phyloP scores from a whole-genome alignment of 345 rosid species.

The Hibiscus tridactylites region DNA sequence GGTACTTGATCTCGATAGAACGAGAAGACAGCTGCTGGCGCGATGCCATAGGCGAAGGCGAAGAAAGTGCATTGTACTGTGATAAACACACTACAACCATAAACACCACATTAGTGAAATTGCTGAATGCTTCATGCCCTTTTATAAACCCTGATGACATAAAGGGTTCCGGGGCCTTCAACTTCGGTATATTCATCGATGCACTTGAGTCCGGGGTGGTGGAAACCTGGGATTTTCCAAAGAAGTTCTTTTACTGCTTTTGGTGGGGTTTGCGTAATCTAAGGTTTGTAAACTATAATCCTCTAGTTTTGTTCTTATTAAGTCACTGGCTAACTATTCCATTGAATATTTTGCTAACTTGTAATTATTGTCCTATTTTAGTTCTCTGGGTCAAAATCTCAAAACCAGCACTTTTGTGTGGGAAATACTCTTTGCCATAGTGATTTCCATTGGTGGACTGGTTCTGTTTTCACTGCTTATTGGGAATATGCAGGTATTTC shows the following conservation, averaged over 20 bases:
- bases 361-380: conserved; percentile 9
- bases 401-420: conserved; percentile 39
- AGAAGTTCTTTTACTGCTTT: conserved; percentile 18
- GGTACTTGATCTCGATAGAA: conserved; percentile 76
- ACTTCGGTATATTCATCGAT: conserved; percentile 65
- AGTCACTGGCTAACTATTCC: background rate
- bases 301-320: background rate
- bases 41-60: conserved; percentile 12
- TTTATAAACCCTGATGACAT: conserved; percentile 27
- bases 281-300: conserved; percentile 37
- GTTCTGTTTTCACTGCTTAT: conserved; percentile 50
- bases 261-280: conserved; percentile 42
- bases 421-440: conserved; percentile 42
- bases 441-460: conserved; percentile 39
- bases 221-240: conserved; percentile 36
- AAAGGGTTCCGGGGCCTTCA: conserved; percentile 28
- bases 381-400: conserved; percentile 51
- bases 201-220: conserved; percentile 51
- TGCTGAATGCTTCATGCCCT: conserved; percentile 28
- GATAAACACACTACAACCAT: background rate
- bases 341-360: background rate
- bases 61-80: conserved; percentile 26
- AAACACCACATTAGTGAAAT: background rate
- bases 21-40: conserved; percentile 55
- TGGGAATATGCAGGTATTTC: conserved; percentile 57